Evolutionary conservation across 345 rosid species (phyloP), one percentile per base, ranked within the genome.

Genomic region (Eucalyptus sp.): DNA sequence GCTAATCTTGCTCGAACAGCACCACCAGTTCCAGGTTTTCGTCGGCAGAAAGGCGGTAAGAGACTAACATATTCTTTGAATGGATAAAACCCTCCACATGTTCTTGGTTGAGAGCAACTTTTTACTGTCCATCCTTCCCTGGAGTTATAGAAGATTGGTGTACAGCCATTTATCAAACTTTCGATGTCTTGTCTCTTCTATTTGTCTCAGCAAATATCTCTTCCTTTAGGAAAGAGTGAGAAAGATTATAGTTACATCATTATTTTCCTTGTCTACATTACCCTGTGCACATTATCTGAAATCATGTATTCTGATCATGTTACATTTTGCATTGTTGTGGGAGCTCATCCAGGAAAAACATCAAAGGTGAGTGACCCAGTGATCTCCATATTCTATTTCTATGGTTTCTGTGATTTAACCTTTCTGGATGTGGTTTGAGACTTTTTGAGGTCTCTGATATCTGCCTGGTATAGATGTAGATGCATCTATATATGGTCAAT

Each of bases 21-120:
- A 52, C 97, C 96, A 24, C 96, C 95, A 43, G 89, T 95, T 90
- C 96, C 95, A 12, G 97, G 97, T 87, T 95, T 95, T 90, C 94
- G 95, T 25, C 88, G 94, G 86, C 90, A 93, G 89, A 94, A 94
- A 90, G 97, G 97, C 88, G 97, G 97, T 95, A 89, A 64, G 89
- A 43, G n/a, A 11, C 89, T 31, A 62, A 89, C 54, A 14, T n/a
- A 17, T 52, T 20, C 25, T 50, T 86, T 86, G 48, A 33, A 85
- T 85, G 86, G 37, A 44, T 49, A 27, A 49, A 46, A 85, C 56
- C 54, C 56, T n/a, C 58, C 87, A 3, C 58, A 52, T 50, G 60
- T 49, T 50, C 54, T 48, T 86, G 43, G 87, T 29, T 8, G 24
- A 86, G 41, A 86, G 37, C 31, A 86, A 48, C 33, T 86, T 50